Evolutionary conservation across 2,329 filamentous ascomycete genomes (phyloP).

Genomic region (Colletotrichum musicola): DNA sequence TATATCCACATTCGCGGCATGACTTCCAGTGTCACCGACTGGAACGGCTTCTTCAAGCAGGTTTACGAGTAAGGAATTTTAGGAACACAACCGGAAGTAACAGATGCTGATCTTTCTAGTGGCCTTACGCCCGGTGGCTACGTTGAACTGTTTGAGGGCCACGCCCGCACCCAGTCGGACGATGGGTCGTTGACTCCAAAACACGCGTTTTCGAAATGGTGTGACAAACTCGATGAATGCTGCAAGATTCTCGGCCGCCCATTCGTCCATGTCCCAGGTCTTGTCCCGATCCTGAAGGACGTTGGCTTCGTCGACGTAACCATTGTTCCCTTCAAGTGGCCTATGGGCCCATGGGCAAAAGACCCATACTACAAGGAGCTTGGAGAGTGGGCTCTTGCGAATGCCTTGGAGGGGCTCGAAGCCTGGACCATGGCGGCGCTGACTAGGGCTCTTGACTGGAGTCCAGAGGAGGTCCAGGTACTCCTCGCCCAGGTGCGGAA

Average conservation of each 20-base stretch:
- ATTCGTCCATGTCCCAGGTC: background rate
- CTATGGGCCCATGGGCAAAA: slow-evolving; percentile 36
- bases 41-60: slow-evolving; percentile 39
- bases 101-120: background rate
- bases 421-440: background rate
- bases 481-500: slow-evolving; percentile 42
- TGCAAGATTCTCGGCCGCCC: slow-evolving; percentile 46
- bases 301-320: slow-evolving; percentile 50
- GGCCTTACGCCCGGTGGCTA: slow-evolving; percentile 42
- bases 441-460: slow-evolving; percentile 37
- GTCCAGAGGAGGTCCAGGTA: slow-evolving; percentile 38
- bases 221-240: slow-evolving; percentile 45
- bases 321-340: slow-evolving; percentile 48
- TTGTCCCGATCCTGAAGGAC: slow-evolving; percentile 37
- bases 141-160: slow-evolving; percentile 43
- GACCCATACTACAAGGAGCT: slow-evolving; percentile 49
- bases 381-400: slow-evolving; percentile 43
- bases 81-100: too few relatives aligned
- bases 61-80: slow-evolving; percentile 42
- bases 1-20: slow-evolving; percentile 51
- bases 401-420: background rate
- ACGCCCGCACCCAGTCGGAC: slow-evolving; percentile 35
- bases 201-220: slow-evolving; percentile 43
- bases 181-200: slow-evolving; percentile 40
- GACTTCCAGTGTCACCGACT: slow-evolving; percentile 45